These are phyloP conservation scores for Gomphus bonarii DNA, from an alignment of 1,284 basidiomycete genomes.

Conservation along the genomic window DNA sequence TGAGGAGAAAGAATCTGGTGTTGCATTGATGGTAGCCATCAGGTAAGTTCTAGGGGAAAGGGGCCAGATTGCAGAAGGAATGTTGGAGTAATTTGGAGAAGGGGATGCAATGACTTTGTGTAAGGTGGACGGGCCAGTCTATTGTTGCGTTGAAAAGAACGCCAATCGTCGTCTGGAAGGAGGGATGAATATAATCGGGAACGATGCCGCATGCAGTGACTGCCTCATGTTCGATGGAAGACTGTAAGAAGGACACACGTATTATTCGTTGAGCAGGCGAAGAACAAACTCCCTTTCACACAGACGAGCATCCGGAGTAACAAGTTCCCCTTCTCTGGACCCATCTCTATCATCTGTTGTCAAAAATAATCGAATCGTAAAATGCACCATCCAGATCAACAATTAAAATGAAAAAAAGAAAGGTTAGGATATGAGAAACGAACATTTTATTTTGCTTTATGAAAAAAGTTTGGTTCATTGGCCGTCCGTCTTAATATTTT, in stretches of 20 bases:
- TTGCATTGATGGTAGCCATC: constrained; percentile 93
- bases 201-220: constrained; percentile 45
- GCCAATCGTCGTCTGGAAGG: constrained; percentile 34
- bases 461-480: no score
- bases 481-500: no score
- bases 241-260: constrained; percentile 8
- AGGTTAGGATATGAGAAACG: no score
- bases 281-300: constrained; percentile 89
- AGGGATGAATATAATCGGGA: constrained; percentile 58
- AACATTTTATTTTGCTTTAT: no score
- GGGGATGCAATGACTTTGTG: constrained; percentile 60
- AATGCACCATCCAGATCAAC: constrained; percentile 89
- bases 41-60: constrained; percentile 45
- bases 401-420: no score
- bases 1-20: constrained; percentile 98
- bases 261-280: constrained; percentile 78
- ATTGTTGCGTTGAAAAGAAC: constrained; percentile 35
- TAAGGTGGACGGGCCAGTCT: constrained; percentile 32
- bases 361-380: constrained; percentile 58
- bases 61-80: constrained; percentile 13
- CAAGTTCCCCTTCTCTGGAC: constrained; percentile 52
- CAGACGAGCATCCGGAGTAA: constrained; percentile 79
- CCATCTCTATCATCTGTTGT: constrained; percentile 39
- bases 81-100: constrained; percentile 24
- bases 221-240: background rate